phyloP scores from a whole-genome alignment of 2,329 filamentous ascomycete genomes.

The Alternaria infectoria region DNA sequence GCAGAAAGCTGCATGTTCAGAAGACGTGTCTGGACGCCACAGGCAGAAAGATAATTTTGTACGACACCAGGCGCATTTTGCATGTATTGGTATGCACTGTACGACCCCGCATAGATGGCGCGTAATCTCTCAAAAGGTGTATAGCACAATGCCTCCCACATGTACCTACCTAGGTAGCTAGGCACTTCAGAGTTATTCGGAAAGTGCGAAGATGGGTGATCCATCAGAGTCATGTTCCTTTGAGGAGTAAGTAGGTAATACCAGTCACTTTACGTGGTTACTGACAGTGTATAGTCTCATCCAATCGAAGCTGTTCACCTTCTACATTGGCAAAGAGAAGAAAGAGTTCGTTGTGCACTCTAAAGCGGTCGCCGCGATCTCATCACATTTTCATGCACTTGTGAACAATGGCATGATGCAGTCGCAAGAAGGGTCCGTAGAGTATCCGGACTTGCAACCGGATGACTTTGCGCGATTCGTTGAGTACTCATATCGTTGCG shows the following conservation, averaged over 20 bases:
- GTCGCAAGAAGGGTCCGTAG: slow-evolving; percentile 16
- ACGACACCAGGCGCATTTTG: not conserved
- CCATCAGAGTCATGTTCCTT: slow-evolving; percentile 1
- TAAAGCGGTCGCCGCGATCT: slow-evolving; percentile 24
- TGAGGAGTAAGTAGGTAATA: slow-evolving; percentile 7
- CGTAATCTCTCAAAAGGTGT: not conserved
- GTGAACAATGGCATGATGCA: slow-evolving; percentile 32
- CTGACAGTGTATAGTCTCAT: slow-evolving; percentile 13
- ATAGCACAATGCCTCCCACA: not conserved
- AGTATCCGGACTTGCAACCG: slow-evolving; percentile 22
- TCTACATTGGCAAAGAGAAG: slow-evolving; percentile 28
- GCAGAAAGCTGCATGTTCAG: not conserved
- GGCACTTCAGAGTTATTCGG: not conserved
- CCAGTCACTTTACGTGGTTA: not conserved
- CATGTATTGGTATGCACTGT: slow-evolving; percentile 3
- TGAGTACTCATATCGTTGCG: slow-evolving; percentile 17
- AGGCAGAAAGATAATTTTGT: not conserved
- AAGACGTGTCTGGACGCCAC: slow-evolving; percentile 1
- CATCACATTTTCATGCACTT: slow-evolving; percentile 21
- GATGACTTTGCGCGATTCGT: slow-evolving; percentile 36
- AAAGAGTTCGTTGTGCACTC: slow-evolving; percentile 26
- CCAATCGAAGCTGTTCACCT: slow-evolving; percentile 31
- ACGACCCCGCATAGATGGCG: slow-evolving; percentile 3
- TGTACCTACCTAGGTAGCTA: not conserved
- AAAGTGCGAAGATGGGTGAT: slow-evolving; percentile 5